Conservation (phyloP, 1,284 basidiomycete species). For the Hemileia vastatrix region DNA sequence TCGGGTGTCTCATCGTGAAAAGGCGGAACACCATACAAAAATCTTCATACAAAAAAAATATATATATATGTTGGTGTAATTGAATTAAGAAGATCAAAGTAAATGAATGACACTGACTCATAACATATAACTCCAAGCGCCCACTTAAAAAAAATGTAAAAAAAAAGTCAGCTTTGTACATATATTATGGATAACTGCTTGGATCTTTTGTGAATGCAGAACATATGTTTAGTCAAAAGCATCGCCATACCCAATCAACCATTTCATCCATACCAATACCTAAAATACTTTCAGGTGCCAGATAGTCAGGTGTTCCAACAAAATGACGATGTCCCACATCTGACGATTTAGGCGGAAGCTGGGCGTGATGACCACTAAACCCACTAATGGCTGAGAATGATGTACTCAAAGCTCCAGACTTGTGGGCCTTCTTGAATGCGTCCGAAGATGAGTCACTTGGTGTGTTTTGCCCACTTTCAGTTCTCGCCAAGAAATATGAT, state of each 20-base stretch:
- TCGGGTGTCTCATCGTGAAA: constrained; percentile 96
- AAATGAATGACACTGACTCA: constrained; percentile 52
- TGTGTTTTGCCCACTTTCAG: not conserved
- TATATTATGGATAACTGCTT: not conserved
- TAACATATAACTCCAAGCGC: constrained; percentile 96
- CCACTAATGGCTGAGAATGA: not conserved
- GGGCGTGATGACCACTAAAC: not conserved
- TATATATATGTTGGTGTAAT: not conserved
- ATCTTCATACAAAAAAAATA: constrained; percentile 44
- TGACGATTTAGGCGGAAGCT: constrained; percentile 5
- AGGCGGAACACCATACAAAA: constrained; percentile 90
- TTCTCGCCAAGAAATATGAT: constrained; percentile 7
- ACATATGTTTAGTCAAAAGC: constrained; percentile 29
- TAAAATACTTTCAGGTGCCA: constrained; percentile 91
- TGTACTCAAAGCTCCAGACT: not conserved
- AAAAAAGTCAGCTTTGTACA: constrained; percentile 10
- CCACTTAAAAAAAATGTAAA: constrained; percentile 53
- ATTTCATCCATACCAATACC: constrained; percentile 92
- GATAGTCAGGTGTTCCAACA: constrained; percentile 92
- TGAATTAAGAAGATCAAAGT: not conserved
- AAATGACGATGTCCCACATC: constrained; percentile 48
- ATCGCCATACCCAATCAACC: constrained; percentile 93
- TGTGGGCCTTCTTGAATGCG: not conserved
- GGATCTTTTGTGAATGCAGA: constrained; percentile 44
- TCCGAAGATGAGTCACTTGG: not conserved